Evolutionary conservation across 352 stramenopile genomes (phyloP).

Genomic region (Globisporangium canariense): DNA sequence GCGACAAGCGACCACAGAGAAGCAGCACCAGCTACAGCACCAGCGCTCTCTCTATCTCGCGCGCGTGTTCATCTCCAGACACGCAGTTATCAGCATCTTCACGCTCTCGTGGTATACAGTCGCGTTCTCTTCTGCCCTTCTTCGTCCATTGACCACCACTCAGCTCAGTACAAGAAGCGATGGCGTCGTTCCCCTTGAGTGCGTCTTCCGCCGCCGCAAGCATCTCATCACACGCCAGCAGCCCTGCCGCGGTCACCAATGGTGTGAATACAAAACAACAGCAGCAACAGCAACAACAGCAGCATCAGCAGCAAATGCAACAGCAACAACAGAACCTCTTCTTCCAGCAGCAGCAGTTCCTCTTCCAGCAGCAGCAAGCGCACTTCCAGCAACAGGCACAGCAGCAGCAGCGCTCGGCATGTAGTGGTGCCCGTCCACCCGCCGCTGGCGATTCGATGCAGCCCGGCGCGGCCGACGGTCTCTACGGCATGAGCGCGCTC

Average conservation of each 20-base stretch:
- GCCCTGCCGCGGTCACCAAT: not conserved
- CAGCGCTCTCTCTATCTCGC: not conserved
- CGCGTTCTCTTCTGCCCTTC: not conserved
- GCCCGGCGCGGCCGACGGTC: not conserved
- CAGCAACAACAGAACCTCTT: slow-evolving; percentile 17
- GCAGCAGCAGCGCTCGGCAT: slow-evolving; percentile 10
- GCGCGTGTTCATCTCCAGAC: not conserved
- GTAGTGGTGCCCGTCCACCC: not conserved
- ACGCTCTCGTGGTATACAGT: not conserved
- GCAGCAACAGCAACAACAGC: slow-evolving; percentile 18
- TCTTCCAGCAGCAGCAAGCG: slow-evolving; percentile 13
- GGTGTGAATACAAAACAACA: slow-evolving; percentile 20
- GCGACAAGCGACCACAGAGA: not conserved
- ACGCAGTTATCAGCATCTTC: not conserved
- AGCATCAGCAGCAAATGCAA: slow-evolving; percentile 5
- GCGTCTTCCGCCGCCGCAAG: slow-evolving; percentile 5
- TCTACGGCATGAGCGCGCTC: slow-evolving; percentile 64
- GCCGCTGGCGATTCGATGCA: not conserved
- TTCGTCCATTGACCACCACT: not conserved
- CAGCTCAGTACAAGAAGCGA: slow-evolving; percentile 3
- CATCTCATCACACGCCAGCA: slow-evolving; percentile 17
- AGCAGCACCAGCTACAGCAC: not conserved
- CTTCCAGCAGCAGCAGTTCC: slow-evolving; percentile 13
- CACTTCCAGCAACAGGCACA: slow-evolving; percentile 14
- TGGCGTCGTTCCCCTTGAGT: slow-evolving; percentile 27